phyloP scores from a whole-genome alignment of 345 rosid species.

The Mangifera indica region DNA sequence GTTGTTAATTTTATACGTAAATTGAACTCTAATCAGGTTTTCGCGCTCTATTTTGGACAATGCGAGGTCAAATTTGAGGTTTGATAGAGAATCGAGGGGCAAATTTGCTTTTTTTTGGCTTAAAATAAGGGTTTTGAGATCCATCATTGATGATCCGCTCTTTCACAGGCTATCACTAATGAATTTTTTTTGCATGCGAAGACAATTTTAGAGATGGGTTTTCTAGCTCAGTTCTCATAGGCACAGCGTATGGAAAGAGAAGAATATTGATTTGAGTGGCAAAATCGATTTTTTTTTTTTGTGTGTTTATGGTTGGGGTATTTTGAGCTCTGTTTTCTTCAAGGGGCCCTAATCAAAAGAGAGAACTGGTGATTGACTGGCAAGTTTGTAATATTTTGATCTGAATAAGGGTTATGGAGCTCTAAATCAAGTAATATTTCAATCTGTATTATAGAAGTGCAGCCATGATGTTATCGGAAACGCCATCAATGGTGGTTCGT shows the following conservation, averaged over 20 bases:
- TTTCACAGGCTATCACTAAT: neutral
- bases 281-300: neutral
- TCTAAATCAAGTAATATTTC: neutral
- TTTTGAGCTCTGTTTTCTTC: neutral
- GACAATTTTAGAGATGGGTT: neutral
- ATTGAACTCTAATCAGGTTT: neutral
- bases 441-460: neutral
- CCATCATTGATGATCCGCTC: neutral
- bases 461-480: slow-evolving; percentile 74
- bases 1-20: neutral
- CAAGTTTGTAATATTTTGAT: neutral
- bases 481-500: slow-evolving; percentile 57
- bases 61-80: neutral
- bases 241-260: neutral
- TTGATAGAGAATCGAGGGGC: neutral
- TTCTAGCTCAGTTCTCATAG: slow-evolving; percentile 1
- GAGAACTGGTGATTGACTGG: neutral
- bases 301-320: neutral
- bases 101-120: neutral
- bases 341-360: neutral
- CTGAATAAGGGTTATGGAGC: neutral
- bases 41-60: neutral
- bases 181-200: neutral
- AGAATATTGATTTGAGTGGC: neutral
- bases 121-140: slow-evolving; percentile 4